Base-by-base conservation (phyloP, 768 basidiomycete species). In the Lentinula sp. region DNA sequence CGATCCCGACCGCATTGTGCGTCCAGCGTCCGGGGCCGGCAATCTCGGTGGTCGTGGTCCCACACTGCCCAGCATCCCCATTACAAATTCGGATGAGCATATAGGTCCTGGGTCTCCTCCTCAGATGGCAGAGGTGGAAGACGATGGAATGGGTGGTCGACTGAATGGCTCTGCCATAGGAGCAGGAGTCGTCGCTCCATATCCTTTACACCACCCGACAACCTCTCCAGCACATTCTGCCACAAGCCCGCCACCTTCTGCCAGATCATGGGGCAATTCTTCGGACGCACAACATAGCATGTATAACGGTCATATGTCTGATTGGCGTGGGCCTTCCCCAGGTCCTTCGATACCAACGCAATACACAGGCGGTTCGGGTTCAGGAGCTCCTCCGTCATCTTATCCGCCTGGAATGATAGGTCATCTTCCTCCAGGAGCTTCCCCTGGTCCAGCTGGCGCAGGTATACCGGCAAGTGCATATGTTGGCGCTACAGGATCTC, bases 91-190 rank as follows among this genome's bases (percentile, higher is more conserved):
- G 39, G 55, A 56, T 39, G 57, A 50, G 1, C 45, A 48, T 23
- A n/a, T 46, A 31, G 34, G 57, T 10, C 32, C 54, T 23, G 18
- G 32, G n/a, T 34, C 50, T 3, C 54, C 50, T 7, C 54, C 57
- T 7, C 40, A 37, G 28, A 59, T 59, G 57, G n/a, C 45, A 13
- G 45, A 59, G n/a, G 10, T 59, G 10, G 57, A 59, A 21, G 57
- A 59, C 32, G 57, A 59, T n/a, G 57, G 57, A 8, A 48, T 59
- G 45, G 57, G 57, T 15, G 59, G 59, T 35, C 31, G 59, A 32
- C 40, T 60, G 9, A 52, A 50, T 32, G 48, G 32, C 39, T 37
- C 49, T 15, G 28, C 59, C 0, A 49, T 60, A 18, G 59, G 59
- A 10, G 59, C 45, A 9, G 59, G 59, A 8, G 39, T 60, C 16